Evolutionary conservation across 2,329 filamentous ascomycete species (phyloP), one percentile per base, ranked within the genome.

Genomic region (Emmonsiellopsis sp.): DNA sequence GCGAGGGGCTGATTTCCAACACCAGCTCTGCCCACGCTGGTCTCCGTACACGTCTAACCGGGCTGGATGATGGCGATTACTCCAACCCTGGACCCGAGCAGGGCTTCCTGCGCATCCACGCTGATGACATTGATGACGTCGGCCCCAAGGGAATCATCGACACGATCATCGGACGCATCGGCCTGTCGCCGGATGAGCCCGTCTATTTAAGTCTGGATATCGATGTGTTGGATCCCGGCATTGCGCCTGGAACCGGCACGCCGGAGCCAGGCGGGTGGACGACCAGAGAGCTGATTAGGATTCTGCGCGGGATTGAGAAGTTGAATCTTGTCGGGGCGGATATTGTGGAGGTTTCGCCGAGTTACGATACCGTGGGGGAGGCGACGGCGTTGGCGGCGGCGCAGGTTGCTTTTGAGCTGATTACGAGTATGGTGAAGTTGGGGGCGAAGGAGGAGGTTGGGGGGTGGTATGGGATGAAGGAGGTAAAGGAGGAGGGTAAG

Each of bases 221-320:
- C 60, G 87, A 92, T 67, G 86, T 91, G 0, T 75, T 92, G 46
- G 87, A 92, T 66, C 87, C 87, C 0, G 84, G 80, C 34, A 73
- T 83, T 7, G 71, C 72, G 0, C 88, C 89, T 0, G 88, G 86
- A 1, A 95, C 89, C 0, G 91, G 90, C 1, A 95, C 90, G 0
- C 90, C 90, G 0, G 90, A 95, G 73, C 86, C 89, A 0, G 90
- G 91, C 54, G 90, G 90, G 38, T 95, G 90, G 90, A 93, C 88
- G 5, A 94, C 87, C 16, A 77, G 90, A 50, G 91, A 95, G 74
- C 76, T 95, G 61, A 92, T 95, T 58, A 77, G 86, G 10, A 89
- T 95, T 54, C 70, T 95, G 66, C 77, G 89, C 34, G 89, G 88
- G 0, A 80, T 95, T 42, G 90, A 95, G 73, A 55, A 69, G 58